Base-by-base conservation (phyloP, 768 basidiomycete genomes). In the Amanita jacksonii region DNA sequence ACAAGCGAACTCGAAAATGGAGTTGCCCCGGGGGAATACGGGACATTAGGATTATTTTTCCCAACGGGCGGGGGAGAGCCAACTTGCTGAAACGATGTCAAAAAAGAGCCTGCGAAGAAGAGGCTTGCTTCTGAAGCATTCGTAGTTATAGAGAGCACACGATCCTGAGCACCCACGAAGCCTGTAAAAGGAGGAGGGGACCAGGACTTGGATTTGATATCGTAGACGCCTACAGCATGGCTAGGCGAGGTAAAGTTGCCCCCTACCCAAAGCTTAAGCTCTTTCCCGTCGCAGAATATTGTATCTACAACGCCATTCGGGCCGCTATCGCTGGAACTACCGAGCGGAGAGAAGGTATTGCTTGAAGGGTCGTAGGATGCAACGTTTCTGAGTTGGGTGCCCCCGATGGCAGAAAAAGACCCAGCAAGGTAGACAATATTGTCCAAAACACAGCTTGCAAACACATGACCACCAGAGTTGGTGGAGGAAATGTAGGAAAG, bases 1-100 rank as follows among this genome's bases (percentile, higher is more conserved):
- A 92, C 89, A 38, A 96, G 79, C 8, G 90, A 93, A 2, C 87
- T 86, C 3, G 92, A 85, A 58, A 87, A 90, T 0, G 86, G 85
- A 0, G 86, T 82, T 10, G 89, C 86, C 20, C 85, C 81, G 1
- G 77, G 58, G 16, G 90, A 91, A 53, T 77, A 81, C 9, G 88
- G 88, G 3, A 91, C 80, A 47, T 85, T 91, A 8, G 88, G 88
- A 56, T 90, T 91, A 56, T 83, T 83, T 32, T 80, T 79, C 49
- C 73, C 73, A 55, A 79, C 84, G 38, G 77, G 52, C 33, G 53
- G 43, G 12, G 63, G 56, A 24, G 69, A 62, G 5, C 61, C 67
- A 49, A 66, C 73, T 35, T 79, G 78, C 27, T 45, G 44, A 57
- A 88, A 92, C 1, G 76, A 65, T 2, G 87, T 84, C 44, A 84